Conservation (phyloP, 2,329 filamentous ascomycete species). For the Dryadomyces quercus-mongolicae region DNA sequence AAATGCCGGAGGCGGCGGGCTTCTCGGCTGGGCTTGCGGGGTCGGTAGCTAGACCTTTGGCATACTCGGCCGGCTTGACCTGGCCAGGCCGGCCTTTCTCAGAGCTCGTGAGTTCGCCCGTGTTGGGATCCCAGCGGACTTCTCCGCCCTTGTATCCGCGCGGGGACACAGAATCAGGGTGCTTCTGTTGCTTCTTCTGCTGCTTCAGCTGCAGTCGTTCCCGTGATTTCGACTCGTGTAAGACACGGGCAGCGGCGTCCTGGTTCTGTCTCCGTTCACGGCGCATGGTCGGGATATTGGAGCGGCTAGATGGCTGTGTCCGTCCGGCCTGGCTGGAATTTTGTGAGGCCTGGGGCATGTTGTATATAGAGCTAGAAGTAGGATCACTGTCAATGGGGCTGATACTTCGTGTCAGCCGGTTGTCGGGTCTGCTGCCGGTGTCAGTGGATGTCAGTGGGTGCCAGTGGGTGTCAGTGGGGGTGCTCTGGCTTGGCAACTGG, state of each 20-base stretch:
- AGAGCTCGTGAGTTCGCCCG: slow-evolving; percentile 51
- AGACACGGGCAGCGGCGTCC: slow-evolving; percentile 21
- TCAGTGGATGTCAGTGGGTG: too few relatives aligned
- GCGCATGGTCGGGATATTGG: slow-evolving; percentile 39
- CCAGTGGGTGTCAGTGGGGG: neutral
- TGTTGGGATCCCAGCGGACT: slow-evolving; percentile 52
- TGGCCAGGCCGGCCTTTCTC: slow-evolving; percentile 42
- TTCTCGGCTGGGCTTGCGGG: neutral
- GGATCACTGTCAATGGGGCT: slow-evolving; percentile 34
- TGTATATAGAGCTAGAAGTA: neutral
- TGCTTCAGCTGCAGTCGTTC: slow-evolving; percentile 18
- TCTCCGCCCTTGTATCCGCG: slow-evolving; percentile 22
- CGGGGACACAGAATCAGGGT: slow-evolving; percentile 4
- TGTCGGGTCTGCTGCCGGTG: neutral
- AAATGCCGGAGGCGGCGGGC: slow-evolving; percentile 15
- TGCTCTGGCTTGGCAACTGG: neutral
- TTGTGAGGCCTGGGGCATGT: slow-evolving; percentile 4
- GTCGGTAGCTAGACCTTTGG: slow-evolving; percentile 21
- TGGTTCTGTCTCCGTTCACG: slow-evolving; percentile 35
- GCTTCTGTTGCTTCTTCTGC: slow-evolving; percentile 14
- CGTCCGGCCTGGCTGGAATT: neutral
- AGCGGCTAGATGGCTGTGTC: neutral
- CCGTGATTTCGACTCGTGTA: slow-evolving; percentile 27
- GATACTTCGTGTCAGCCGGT: neutral
- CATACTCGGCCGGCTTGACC: slow-evolving; percentile 40